Percentiles rank a stretch among this genome's conserved stretches.
These are phyloP conservation scores for Plasmodium chabaudi DNA, from an alignment of 169 alveolate genomes.

Conservation along the genomic window DNA sequence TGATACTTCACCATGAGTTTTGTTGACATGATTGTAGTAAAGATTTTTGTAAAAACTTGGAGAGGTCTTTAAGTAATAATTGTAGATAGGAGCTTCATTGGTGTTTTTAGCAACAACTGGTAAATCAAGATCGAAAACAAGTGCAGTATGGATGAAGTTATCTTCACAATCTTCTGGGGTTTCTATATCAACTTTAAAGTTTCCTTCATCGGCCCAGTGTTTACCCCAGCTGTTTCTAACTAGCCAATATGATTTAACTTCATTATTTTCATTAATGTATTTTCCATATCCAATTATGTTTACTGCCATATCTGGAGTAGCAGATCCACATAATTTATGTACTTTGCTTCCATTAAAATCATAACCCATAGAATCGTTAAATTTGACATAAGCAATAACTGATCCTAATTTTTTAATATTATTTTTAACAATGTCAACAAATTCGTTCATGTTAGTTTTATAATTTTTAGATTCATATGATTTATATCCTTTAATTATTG, in stretches of 20 bases:
- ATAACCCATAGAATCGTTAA: constrained; percentile 5
- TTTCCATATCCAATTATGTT: constrained; percentile 71
- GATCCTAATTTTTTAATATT: constrained; percentile 50
- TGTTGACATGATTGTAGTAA: constrained; percentile 3
- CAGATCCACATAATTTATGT: constrained; percentile 15
- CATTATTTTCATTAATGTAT: constrained; percentile 12
- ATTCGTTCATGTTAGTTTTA: constrained; percentile 15
- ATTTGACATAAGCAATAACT: constrained; percentile 33
- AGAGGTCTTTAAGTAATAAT: constrained; percentile 11
- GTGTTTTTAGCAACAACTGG: neutral
- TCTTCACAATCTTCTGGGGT: constrained; percentile 4
- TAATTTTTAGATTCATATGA: neutral
- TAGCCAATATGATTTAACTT: constrained; percentile 16
- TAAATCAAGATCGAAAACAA: constrained; percentile 8
- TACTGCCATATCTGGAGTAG: constrained; percentile 49
- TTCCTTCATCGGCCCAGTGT: constrained; percentile 21
- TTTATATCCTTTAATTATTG: neutral
- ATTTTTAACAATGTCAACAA: constrained; percentile 28
- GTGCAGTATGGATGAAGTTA: constrained; percentile 16
- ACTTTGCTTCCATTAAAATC: constrained; percentile 69
- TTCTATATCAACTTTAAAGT: constrained; percentile 46
- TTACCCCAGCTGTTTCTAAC: constrained; percentile 48
- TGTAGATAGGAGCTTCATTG: constrained; percentile 2
- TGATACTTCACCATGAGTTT: neutral
- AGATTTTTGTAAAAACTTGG: constrained; percentile 10